Conservation (phyloP, 768 basidiomycete species). For the Tylopilus sp. region DNA sequence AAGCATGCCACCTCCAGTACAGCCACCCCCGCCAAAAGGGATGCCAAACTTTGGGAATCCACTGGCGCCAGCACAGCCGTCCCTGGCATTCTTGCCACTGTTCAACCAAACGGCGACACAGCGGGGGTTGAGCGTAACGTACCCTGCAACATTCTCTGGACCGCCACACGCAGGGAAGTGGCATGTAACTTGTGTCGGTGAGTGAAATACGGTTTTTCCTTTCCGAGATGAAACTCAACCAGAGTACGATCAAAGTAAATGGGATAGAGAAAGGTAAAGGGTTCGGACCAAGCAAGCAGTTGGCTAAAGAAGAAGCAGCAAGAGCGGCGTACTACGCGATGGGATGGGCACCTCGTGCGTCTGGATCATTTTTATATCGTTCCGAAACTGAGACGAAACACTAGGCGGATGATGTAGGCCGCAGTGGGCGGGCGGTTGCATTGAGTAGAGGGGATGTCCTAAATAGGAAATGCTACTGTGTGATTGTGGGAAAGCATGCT, state of each 20-base stretch:
- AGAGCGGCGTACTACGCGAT: constrained; percentile 66
- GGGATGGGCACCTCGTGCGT: constrained; percentile 62
- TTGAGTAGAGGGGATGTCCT: constrained; percentile 7
- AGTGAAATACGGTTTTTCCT: constrained; percentile 24
- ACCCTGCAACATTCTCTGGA: constrained; percentile 56
- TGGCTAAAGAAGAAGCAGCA: constrained; percentile 77
- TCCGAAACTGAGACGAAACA: background rate
- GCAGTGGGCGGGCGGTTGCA: background rate
- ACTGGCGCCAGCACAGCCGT: constrained; percentile 59
- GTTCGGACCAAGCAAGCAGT: constrained; percentile 64
- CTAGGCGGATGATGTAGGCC: constrained; percentile 24
- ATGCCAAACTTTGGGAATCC: constrained; percentile 45
- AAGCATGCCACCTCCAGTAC: constrained; percentile 31
- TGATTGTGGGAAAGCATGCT: constrained; percentile 20
- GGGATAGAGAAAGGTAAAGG: constrained; percentile 67
- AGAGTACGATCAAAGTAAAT: constrained; percentile 47
- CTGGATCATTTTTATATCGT: background rate
- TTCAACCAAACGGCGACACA: constrained; percentile 75
- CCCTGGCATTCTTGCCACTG: constrained; percentile 60
- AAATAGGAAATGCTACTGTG: constrained; percentile 18
- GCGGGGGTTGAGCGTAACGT: constrained; percentile 59
- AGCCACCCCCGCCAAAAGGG: constrained; percentile 36
- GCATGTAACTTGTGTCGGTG: constrained; percentile 67
- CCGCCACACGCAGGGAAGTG: constrained; percentile 68
- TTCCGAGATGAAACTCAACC: background rate